Conservation (phyloP, 352 stramenopile species). For the Plasmopara halstedii region DNA sequence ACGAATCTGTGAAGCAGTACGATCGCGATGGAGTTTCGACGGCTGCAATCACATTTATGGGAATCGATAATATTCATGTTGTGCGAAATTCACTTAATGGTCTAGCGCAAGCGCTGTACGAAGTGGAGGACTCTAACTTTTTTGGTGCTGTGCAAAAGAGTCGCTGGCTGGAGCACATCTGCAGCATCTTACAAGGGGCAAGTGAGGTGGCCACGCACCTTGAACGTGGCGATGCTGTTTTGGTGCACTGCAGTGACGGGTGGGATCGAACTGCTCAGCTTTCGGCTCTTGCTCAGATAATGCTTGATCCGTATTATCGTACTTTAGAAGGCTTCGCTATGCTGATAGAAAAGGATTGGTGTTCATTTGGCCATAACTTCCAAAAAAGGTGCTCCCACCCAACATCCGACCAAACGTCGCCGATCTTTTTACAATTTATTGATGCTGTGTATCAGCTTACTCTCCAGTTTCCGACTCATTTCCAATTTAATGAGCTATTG, state of each 20-base stretch:
- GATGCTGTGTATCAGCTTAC: constrained; percentile 97
- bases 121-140: constrained; percentile 83
- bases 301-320: constrained; percentile 78
- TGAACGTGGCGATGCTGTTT: constrained; percentile 62
- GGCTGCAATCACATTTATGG: constrained; percentile 82
- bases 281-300: constrained; percentile 67
- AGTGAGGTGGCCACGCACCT: constrained; percentile 68
- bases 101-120: constrained; percentile 65
- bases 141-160: constrained; percentile 80
- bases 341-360: constrained; percentile 86
- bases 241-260: constrained; percentile 82
- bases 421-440: constrained; percentile 98
- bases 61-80: constrained; percentile 85
- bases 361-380: constrained; percentile 86
- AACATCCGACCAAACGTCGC: constrained; percentile 91
- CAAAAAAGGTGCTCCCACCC: constrained; percentile 66
- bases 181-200: constrained; percentile 64
- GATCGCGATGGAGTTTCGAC: constrained; percentile 60
- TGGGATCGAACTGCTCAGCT: constrained; percentile 81
- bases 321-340: constrained; percentile 72
- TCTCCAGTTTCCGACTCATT: constrained; percentile 94
- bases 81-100: constrained; percentile 66
- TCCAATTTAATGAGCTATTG: constrained; percentile 96
- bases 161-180: constrained; percentile 79
- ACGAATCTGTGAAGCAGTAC: constrained; percentile 85